Evolutionary conservation across 108 stramenopile species (phyloP).

Genomic region (Skeletonema menzelii): DNA sequence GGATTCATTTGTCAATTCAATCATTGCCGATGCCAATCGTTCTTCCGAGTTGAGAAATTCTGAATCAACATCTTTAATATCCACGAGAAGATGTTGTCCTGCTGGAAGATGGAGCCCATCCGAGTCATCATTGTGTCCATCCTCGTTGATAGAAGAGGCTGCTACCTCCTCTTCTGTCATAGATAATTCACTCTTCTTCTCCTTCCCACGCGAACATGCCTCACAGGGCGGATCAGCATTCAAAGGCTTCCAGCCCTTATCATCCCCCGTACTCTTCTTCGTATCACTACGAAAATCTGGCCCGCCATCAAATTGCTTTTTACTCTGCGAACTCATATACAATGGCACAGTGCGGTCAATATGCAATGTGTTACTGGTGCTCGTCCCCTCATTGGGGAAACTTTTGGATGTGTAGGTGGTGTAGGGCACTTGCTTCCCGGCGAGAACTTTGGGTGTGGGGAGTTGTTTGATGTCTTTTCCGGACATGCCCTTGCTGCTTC

Average conservation of each 20-base stretch:
- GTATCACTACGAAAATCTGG: conserved; percentile 10
- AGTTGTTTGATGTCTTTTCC: conserved; percentile 16
- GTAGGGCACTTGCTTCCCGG: conserved; percentile 54
- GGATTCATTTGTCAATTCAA: conserved; percentile 55
- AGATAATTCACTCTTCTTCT: not conserved
- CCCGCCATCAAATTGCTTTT: conserved; percentile 21
- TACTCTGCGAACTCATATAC: conserved; percentile 7
- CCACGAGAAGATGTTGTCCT: conserved; percentile 73
- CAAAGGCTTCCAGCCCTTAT: conserved; percentile 1
- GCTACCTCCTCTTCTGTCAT: not conserved
- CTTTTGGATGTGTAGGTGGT: conserved; percentile 68
- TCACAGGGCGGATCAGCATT: conserved; percentile 4
- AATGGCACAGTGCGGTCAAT: conserved; percentile 23
- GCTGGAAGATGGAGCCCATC: conserved; percentile 68
- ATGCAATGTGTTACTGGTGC: conserved; percentile 36
- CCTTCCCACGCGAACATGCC: conserved; percentile 25
- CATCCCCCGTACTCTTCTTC: not conserved
- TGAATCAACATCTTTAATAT: conserved; percentile 64
- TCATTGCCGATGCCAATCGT: conserved; percentile 60
- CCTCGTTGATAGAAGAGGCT: conserved; percentile 10
- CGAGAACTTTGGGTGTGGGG: conserved; percentile 39
- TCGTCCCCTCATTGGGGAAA: conserved; percentile 35
- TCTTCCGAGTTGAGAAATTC: conserved; percentile 73
- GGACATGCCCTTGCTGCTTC: conserved; percentile 12
- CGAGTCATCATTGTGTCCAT: conserved; percentile 32